Percentiles rank a stretch among this genome's conserved stretches.
These are phyloP conservation scores for carrot (Daucus carota) DNA, from an alignment of 129 eudicot species.

Conservation along the genomic window DNA sequence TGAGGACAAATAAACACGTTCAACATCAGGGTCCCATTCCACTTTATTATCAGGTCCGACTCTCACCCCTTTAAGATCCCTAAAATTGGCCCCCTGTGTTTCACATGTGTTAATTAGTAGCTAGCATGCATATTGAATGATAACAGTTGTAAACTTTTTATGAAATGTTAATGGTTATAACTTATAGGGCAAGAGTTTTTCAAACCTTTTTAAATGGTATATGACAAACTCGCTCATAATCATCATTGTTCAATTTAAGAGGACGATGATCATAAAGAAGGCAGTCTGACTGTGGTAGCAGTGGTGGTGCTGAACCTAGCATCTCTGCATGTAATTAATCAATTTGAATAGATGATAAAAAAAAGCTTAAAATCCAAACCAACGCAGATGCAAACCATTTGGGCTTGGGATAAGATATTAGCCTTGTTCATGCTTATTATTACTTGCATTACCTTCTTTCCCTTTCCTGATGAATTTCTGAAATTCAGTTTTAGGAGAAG, in stretches of 20 bases:
- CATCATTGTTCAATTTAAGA: conserved; percentile 48
- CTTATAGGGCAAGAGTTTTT: neutral
- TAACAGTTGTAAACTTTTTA: no score
- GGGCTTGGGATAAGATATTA: neutral
- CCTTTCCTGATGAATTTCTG: conserved; percentile 47
- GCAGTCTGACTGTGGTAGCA: conserved; percentile 14
- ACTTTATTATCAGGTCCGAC: conserved; percentile 47
- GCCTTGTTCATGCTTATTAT: neutral
- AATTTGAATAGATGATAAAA: neutral
- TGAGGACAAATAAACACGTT: conserved; percentile 37
- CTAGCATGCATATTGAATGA: neutral
- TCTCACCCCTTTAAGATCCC: conserved; percentile 57
- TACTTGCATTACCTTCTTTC: conserved; percentile 36
- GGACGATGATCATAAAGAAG: conserved; percentile 66
- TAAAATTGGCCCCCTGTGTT: conserved; percentile 67
- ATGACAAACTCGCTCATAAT: conserved; percentile 53
- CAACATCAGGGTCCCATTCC: conserved; percentile 46
- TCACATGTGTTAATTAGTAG: neutral
- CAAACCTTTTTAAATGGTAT: conserved; percentile 73
- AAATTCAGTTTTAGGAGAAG: conserved; percentile 41
- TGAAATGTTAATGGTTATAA: neutral
- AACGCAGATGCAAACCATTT: neutral
- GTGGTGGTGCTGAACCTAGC: conserved; percentile 27
- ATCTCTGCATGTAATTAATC: conserved; percentile 24
- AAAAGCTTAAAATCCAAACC: neutral